A percentile compares a stretch with the other conserved stretches of the same genome.
phyloP scores from a whole-genome alignment of 768 basidiomycete species.

The Tephrocybe sp. region DNA sequence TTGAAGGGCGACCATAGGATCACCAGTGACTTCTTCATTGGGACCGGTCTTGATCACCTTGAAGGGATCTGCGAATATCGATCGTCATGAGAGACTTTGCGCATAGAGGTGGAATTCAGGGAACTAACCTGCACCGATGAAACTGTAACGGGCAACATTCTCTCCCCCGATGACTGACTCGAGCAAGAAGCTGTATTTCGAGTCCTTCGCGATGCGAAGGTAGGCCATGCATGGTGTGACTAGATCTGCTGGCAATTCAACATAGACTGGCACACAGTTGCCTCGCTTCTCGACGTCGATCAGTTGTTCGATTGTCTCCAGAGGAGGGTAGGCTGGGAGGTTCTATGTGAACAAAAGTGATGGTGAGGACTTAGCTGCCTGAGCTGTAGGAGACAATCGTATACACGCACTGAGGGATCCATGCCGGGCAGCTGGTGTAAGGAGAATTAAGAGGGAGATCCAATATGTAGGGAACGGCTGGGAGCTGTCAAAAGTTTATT shows the following conservation, averaged over 20 bases:
- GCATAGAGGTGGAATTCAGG: background rate
- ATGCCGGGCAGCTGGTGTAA: constrained; percentile 19
- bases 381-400: background rate
- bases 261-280: constrained; percentile 91
- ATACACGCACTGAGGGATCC: constrained; percentile 49
- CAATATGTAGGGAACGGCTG: too few species aligned
- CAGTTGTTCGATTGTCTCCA: constrained; percentile 73
- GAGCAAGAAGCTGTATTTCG: constrained; percentile 91
- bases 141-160: constrained; percentile 90
- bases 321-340: constrained; percentile 67
- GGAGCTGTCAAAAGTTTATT: background rate
- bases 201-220: constrained; percentile 87
- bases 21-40: constrained; percentile 77
- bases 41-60: constrained; percentile 91
- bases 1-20: constrained; percentile 84
- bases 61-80: constrained; percentile 69
- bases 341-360: constrained; percentile 39
- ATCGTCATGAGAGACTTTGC: background rate
- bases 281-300: constrained; percentile 81
- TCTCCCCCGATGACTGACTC: constrained; percentile 93
- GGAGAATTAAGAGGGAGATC: background rate
- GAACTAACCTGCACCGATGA: constrained; percentile 86
- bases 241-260: constrained; percentile 92
- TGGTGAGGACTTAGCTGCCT: background rate
- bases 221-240: constrained; percentile 98